These are phyloP conservation scores for Camelina hispida DNA, from an alignment of 345 rosid genomes.

Conservation along the genomic window DNA sequence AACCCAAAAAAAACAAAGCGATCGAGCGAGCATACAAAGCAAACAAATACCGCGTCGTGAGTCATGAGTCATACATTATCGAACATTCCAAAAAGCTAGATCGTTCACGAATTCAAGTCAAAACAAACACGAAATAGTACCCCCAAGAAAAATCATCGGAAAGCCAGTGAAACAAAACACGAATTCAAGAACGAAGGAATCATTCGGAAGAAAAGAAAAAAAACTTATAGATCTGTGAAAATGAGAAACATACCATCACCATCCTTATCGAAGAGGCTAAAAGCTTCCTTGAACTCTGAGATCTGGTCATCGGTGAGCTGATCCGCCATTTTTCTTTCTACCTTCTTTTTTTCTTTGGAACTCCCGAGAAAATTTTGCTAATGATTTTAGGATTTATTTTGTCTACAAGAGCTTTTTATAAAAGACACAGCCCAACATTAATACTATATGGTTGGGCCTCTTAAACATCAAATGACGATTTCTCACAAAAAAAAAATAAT, in stretches of 20 bases:
- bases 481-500: no score
- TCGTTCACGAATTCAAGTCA: constrained; percentile 25
- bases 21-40: not conserved
- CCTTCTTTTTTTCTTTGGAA: not conserved
- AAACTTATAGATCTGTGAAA: constrained; percentile 24
- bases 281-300: constrained; percentile 54
- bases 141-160: not conserved
- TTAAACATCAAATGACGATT: not conserved
- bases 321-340: constrained; percentile 51
- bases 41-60: constrained; percentile 15
- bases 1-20: not conserved
- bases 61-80: not conserved
- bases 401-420: not conserved
- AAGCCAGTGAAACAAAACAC: not conserved
- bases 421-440: constrained; percentile 18
- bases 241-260: constrained; percentile 53
- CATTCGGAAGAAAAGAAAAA: not conserved
- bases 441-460: constrained; percentile 26
- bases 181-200: not conserved
- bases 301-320: constrained; percentile 62
- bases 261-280: constrained; percentile 55
- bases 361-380: not conserved
- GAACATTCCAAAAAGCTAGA: constrained; percentile 19
- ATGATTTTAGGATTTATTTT: not conserved
- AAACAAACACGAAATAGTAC: constrained; percentile 19